A percentile compares a stretch with the other conserved stretches of the same genome.
These are phyloP conservation scores for Zasmidium angulare DNA, from an alignment of 2,329 filamentous ascomycete species.

Conservation along the genomic window DNA sequence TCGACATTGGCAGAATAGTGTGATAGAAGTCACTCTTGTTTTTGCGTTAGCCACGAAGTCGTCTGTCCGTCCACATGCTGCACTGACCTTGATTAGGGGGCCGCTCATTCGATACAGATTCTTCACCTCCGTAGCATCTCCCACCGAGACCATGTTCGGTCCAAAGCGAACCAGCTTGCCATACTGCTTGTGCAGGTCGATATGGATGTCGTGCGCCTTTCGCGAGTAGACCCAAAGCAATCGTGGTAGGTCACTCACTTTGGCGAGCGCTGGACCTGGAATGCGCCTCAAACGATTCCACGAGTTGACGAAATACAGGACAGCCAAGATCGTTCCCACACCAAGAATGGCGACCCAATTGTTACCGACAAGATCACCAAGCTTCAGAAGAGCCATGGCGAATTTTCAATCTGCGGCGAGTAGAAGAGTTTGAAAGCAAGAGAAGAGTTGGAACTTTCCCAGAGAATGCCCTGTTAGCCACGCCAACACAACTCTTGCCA, in stretches of 20 bases:
- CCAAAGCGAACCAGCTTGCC: constrained; percentile 70
- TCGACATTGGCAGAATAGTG: not conserved
- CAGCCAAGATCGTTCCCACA: no score
- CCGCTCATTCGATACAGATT: not conserved
- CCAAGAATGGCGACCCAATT: no score
- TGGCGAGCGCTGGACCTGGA: constrained; percentile 51
- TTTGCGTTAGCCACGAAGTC: no score
- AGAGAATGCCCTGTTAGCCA: no score
- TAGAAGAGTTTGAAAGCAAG: no score
- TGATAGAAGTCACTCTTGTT: not conserved
- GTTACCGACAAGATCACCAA: no score
- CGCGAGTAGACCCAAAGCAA: constrained; percentile 62
- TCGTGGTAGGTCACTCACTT: constrained; percentile 49
- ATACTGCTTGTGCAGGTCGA: constrained; percentile 62
- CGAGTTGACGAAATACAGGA: not conserved
- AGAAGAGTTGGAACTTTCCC: no score
- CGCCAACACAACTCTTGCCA: no score
- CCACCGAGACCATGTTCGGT: constrained; percentile 50
- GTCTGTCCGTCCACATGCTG: no score
- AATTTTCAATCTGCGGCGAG: no score
- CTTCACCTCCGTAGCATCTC: not conserved
- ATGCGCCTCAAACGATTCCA: constrained; percentile 38
- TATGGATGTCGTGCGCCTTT: constrained; percentile 50
- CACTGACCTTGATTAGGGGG: not conserved
- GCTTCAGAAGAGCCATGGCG: no score